A percentile compares a stretch with the other conserved stretches of the same genome.
Conservation (phyloP, 305 asterid species). For the Coffea humblotiana region DNA sequence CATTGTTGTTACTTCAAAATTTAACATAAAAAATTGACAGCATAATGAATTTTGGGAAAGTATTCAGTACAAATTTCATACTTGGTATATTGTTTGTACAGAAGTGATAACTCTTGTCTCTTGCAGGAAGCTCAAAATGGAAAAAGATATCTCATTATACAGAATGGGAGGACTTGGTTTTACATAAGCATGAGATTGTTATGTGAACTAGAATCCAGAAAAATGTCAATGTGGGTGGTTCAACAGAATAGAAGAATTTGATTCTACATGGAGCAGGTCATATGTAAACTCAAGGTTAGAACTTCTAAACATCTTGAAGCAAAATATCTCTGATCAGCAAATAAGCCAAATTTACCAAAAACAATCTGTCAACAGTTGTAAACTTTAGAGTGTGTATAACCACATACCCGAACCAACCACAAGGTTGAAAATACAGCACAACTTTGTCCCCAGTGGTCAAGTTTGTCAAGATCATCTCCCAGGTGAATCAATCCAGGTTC, state of each 20-base stretch:
- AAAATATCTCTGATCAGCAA: neutral
- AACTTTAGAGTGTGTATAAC: neutral
- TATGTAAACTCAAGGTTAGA: no score
- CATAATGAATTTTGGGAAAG: neutral
- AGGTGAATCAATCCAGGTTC: constrained; percentile 91
- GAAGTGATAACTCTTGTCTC: neutral
- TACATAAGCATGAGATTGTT: neutral
- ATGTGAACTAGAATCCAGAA: neutral
- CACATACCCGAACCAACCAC: constrained; percentile 95
- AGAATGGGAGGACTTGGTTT: neutral
- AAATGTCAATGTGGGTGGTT: no score
- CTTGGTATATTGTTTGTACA: neutral
- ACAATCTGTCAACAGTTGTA: neutral
- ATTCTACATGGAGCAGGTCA: neutral
- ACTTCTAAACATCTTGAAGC: no score
- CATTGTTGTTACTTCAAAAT: neutral
- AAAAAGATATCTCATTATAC: neutral
- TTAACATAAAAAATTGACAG: no score
- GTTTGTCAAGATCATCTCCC: constrained; percentile 91
- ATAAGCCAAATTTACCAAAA: no score
- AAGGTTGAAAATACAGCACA: constrained; percentile 88
- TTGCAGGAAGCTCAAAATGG: neutral
- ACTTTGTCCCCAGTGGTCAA: constrained; percentile 89
- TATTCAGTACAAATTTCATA: neutral
- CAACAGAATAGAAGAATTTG: no score